A percentile compares a stretch with the other conserved stretches of the same genome.
Evolutionary conservation across 345 rosid genomes (phyloP).

Genomic region (Lenwebbia sp.): DNA sequence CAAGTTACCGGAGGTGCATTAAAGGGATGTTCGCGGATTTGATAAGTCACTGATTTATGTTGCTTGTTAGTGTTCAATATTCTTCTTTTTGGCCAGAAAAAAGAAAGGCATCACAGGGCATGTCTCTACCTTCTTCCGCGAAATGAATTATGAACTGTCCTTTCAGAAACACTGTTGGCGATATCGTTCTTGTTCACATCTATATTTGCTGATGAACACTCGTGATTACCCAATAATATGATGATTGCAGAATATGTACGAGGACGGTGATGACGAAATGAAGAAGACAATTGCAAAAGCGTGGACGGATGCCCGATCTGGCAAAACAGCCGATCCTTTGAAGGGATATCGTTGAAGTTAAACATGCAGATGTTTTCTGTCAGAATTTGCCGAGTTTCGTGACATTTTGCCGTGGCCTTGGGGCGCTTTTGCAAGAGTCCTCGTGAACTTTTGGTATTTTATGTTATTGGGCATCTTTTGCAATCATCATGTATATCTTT

Average conservation of each 20-base stretch:
- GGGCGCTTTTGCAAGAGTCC: neutral
- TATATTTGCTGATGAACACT: neutral
- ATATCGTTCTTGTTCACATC: neutral
- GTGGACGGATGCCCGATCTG: conserved; percentile 97
- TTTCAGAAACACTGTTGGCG: neutral
- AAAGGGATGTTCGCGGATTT: neutral
- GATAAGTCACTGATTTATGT: neutral
- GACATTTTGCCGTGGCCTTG: neutral
- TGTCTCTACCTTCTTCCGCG: neutral
- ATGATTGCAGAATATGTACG: conserved; percentile 71
- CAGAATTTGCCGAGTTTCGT: neutral
- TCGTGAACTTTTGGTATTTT: neutral
- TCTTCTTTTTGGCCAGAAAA: neutral
- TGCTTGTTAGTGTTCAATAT: neutral
- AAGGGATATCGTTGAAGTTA: conserved; percentile 29
- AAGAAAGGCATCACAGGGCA: neutral
- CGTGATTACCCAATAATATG: neutral
- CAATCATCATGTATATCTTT: neutral
- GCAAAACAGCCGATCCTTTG: conserved; percentile 62
- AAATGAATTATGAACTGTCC: neutral
- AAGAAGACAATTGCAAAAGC: conserved; percentile 94
- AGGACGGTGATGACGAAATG: conserved; percentile 92
- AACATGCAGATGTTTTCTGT: neutral
- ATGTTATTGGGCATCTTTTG: neutral
- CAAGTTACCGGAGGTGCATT: neutral